Percentiles rank a stretch among this genome's conserved stretches.
Evolutionary conservation across 495 filamentous ascomycete genomes (phyloP).

Genomic region (Talaromyces adpressus): DNA sequence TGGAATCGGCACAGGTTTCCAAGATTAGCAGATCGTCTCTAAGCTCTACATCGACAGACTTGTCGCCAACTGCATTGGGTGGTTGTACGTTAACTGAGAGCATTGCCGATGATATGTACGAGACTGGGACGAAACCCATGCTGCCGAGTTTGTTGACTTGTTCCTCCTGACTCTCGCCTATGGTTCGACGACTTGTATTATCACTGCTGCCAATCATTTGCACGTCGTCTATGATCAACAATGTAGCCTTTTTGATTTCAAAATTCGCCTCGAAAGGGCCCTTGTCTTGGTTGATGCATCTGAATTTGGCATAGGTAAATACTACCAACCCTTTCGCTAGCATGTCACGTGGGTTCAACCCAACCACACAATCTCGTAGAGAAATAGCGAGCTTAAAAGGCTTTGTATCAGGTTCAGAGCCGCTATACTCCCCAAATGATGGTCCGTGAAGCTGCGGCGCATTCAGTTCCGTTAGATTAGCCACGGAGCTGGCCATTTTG

Average conservation of each 20-base stretch:
- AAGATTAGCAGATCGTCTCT: constrained; percentile 80
- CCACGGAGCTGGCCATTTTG: constrained; percentile 73
- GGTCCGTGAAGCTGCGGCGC: background rate
- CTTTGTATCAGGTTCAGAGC: constrained; percentile 24
- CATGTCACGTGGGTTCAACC: constrained; percentile 75
- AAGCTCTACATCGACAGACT: constrained; percentile 71
- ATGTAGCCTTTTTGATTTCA: constrained; percentile 67
- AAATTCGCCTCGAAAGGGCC: constrained; percentile 52
- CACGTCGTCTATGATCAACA: constrained; percentile 78
- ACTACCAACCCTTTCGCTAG: constrained; percentile 69
- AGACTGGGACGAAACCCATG: constrained; percentile 75
- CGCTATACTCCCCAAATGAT: background rate
- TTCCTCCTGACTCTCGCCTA: constrained; percentile 41
- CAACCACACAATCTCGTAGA: constrained; percentile 71
- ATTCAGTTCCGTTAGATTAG: constrained; percentile 60
- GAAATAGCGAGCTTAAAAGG: constrained; percentile 63
- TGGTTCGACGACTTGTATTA: constrained; percentile 38
- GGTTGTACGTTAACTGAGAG: constrained; percentile 51
- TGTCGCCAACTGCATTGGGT: constrained; percentile 43
- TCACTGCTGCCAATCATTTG: constrained; percentile 40
- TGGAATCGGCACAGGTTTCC: constrained; percentile 95
- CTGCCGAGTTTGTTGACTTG: constrained; percentile 61
- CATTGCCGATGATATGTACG: constrained; percentile 73
- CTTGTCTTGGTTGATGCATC: constrained; percentile 52
- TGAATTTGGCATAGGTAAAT: constrained; percentile 66